A percentile compares a stretch with the other conserved stretches of the same genome.
These are phyloP conservation scores for Dalbergia cultrata DNA, from an alignment of 306 rosid species.

Conservation along the genomic window DNA sequence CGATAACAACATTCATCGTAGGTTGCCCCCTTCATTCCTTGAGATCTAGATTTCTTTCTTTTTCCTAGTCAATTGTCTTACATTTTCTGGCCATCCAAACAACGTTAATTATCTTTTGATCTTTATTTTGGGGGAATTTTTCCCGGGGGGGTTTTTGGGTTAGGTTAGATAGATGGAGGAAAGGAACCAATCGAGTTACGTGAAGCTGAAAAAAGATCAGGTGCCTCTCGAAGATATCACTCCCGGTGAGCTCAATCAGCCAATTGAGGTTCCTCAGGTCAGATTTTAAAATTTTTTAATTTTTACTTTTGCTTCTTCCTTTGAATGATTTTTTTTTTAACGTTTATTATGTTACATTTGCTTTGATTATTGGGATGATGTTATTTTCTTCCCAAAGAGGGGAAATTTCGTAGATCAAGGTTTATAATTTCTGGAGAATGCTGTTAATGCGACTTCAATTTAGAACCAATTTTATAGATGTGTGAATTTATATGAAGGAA, in stretches of 20 bases:
- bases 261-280: conserved; percentile 98
- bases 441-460: too few relatives aligned
- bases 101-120: neutral
- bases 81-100: conserved; percentile 35
- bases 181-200: conserved; percentile 77
- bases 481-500: neutral
- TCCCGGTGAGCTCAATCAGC: conserved; percentile 98
- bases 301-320: neutral
- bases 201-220: conserved; percentile 87
- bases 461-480: neutral
- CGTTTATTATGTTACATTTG: neutral
- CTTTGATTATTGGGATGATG: conserved; percentile 7
- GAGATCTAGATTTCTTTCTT: conserved; percentile 24
- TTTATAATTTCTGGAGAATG: neutral
- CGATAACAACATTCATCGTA: neutral
- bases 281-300: conserved; percentile 51
- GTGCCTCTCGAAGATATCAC: conserved; percentile 74
- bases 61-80: neutral
- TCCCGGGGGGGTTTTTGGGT: neutral
- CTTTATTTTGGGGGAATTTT: neutral
- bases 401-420: neutral
- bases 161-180: conserved; percentile 75
- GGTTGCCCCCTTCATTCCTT: neutral
- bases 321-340: neutral
- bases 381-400: neutral